Conservation (phyloP, 2,329 filamentous ascomycete species). For the Verruconis gallopava region DNA sequence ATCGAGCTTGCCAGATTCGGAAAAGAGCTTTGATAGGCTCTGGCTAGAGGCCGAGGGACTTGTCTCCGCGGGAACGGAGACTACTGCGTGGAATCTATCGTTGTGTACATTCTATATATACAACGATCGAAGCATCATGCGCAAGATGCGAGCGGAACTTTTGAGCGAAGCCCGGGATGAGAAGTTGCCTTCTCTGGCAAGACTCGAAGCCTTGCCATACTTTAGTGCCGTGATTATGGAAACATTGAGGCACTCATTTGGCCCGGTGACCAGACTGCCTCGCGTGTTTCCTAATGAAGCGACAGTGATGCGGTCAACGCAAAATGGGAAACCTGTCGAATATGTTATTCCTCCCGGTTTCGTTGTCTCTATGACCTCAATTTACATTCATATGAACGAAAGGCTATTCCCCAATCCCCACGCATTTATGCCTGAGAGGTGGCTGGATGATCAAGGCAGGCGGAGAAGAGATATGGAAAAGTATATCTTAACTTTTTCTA, state of each 20-base stretch:
- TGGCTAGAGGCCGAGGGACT: slow-evolving; percentile 25
- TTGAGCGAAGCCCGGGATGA: background rate
- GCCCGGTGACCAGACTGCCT: slow-evolving; percentile 15
- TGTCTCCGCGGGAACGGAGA: slow-evolving; percentile 26
- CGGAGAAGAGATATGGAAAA: slow-evolving; percentile 17
- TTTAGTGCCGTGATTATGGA: slow-evolving; percentile 22
- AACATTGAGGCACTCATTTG: slow-evolving; percentile 19
- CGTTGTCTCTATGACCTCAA: slow-evolving; percentile 10
- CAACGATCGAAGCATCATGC: slow-evolving; percentile 6
- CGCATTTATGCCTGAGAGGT: slow-evolving; percentile 33
- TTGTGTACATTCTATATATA: slow-evolving; percentile 9
- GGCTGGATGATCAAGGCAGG: slow-evolving; percentile 35
- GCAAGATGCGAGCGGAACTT: slow-evolving; percentile 6
- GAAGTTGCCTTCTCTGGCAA: slow-evolving; percentile 6
- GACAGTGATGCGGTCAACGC: slow-evolving; percentile 4
- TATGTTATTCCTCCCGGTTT: slow-evolving; percentile 11
- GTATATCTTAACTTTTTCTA: slow-evolving; percentile 52
- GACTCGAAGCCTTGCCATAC: slow-evolving; percentile 20
- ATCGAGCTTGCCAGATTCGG: slow-evolving; percentile 11
- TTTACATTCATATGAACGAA: slow-evolving; percentile 21
- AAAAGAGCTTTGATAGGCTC: slow-evolving; percentile 17
- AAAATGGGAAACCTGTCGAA: background rate
- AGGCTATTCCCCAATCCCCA: slow-evolving; percentile 10
- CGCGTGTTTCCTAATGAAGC: slow-evolving; percentile 13
- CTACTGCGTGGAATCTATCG: slow-evolving; percentile 17